Percentiles rank a stretch among this genome's conserved stretches.
Conservation (phyloP, 495 filamentous ascomycete genomes). For the Neurospora hispaniola region DNA sequence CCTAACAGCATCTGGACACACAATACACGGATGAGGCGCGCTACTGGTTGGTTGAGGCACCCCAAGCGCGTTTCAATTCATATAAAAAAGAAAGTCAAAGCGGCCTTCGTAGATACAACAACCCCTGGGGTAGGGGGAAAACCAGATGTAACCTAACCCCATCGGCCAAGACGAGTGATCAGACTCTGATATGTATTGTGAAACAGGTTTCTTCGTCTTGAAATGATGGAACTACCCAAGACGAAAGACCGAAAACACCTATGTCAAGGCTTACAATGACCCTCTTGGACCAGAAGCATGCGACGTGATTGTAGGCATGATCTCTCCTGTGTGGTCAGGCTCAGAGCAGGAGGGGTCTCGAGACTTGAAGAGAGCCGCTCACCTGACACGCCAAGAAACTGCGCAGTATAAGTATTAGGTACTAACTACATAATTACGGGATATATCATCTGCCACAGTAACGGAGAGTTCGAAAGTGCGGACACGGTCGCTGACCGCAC, state of each 20-base stretch:
- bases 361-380: not conserved
- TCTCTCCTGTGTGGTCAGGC: not conserved
- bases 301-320: not conserved
- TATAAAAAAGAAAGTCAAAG: constrained; percentile 21
- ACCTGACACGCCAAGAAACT: not conserved
- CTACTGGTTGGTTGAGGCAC: constrained; percentile 20
- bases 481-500: not conserved
- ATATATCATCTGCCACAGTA: not conserved
- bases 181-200: not conserved
- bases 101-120: constrained; percentile 2
- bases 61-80: constrained; percentile 23
- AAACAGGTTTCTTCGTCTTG: not conserved
- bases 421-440: not conserved
- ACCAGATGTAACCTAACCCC: not conserved
- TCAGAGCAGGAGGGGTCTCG: not conserved
- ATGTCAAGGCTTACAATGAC: not conserved
- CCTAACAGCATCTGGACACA: constrained; percentile 8
- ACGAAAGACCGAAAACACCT: not conserved
- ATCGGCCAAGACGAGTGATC: not conserved
- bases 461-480: not conserved
- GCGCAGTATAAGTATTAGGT: not conserved
- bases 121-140: not conserved
- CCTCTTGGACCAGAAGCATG: not conserved
- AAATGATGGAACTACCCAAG: not conserved
- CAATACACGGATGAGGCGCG: constrained; percentile 25